Evolutionary conservation across 768 basidiomycete genomes (phyloP), one percentile per base, ranked within the genome.

Genomic region (Gymnopilus junonius): DNA sequence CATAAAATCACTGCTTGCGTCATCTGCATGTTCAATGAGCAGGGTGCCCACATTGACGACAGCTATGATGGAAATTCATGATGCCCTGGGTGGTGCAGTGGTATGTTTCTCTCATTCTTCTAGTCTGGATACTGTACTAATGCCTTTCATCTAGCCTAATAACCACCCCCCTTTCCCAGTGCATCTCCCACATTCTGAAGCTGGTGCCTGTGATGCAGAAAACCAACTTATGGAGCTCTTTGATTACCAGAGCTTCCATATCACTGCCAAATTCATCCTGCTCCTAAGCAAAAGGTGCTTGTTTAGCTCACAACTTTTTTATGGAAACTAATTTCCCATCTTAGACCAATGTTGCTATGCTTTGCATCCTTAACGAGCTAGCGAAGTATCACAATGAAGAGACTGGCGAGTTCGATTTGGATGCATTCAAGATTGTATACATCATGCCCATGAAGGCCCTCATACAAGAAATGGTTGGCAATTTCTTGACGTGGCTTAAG

Each of bases 391-490:
- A 94, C n/a, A 87, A 96, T 70, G 90, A 91, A 46, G 82, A 81
- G 20, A 91, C 92, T 0, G 93, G 93, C 34, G 75, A 77, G 8
- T 92, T 97, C 71, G 93, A 95, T n/a, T 70, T 95, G 35, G 90
- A 92, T 65, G 80, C 91, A 0, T 97, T 98, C 86, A 99, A 99
- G 79, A 92, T 97, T 59, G 88, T 99, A 68, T 99, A 99, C 74
- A 87, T 99, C 55, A 97, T 97, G 0, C 97, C 97, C 3, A 99
- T 99, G 97, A 99, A 99, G 76, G 97, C 97, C 3, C 86, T 99
- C 61, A 97, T 99, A 0, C 97, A 98, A 73, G 97, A 99, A 76
- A 95, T 96, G 91, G 97, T 98, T 62, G 93, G 94, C 66, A 97
- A 95, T 74, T 99, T 99, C 71, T 83, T 84, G 34, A 79, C 85